These are phyloP conservation scores for Phlebopus sp. DNA, from an alignment of 1,284 basidiomycete species.

Conservation along the genomic window DNA sequence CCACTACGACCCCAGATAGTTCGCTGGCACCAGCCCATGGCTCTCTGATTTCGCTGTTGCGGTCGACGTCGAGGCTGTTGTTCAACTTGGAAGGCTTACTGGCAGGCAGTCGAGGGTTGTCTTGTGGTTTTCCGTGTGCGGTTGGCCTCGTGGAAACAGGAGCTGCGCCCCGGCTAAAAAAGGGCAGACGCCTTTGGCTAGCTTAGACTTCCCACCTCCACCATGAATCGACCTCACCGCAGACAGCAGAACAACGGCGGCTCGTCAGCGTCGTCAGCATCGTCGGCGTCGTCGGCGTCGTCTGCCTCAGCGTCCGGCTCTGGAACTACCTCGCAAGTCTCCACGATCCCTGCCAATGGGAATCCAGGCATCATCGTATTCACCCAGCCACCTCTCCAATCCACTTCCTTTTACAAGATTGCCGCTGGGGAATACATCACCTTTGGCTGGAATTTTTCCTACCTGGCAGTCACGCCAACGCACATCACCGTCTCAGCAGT, in stretches of 20 bases:
- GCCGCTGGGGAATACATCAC: slow-evolving; percentile 72
- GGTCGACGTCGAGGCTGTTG: neutral
- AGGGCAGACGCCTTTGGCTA: neutral
- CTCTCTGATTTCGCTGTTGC: neutral
- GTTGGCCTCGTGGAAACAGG: neutral
- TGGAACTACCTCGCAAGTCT: slow-evolving; percentile 21
- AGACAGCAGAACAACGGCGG: slow-evolving; percentile 17
- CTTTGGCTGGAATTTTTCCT: slow-evolving; percentile 90
- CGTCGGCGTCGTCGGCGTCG: slow-evolving; percentile 3
- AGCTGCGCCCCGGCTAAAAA: slow-evolving; percentile 1
- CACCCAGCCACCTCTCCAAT: slow-evolving; percentile 77
- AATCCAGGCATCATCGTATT: slow-evolving; percentile 67
- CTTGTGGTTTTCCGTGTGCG: neutral
- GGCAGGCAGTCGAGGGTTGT: too few species aligned
- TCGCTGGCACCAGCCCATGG: too few species aligned
- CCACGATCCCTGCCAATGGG: slow-evolving; percentile 51
- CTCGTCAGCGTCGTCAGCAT: slow-evolving; percentile 9
- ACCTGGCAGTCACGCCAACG: slow-evolving; percentile 64
- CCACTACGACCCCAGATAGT: too few species aligned
- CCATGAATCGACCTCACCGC: too few species aligned
- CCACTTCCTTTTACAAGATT: slow-evolving; percentile 88
- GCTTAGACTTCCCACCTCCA: slow-evolving; percentile 6
- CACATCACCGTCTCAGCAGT: slow-evolving; percentile 79
- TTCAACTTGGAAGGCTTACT: too few species aligned
- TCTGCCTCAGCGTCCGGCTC: slow-evolving; percentile 14